Base-by-base conservation (phyloP, 2,329 filamentous ascomycete genomes). In the Xylariaceae sp. region DNA sequence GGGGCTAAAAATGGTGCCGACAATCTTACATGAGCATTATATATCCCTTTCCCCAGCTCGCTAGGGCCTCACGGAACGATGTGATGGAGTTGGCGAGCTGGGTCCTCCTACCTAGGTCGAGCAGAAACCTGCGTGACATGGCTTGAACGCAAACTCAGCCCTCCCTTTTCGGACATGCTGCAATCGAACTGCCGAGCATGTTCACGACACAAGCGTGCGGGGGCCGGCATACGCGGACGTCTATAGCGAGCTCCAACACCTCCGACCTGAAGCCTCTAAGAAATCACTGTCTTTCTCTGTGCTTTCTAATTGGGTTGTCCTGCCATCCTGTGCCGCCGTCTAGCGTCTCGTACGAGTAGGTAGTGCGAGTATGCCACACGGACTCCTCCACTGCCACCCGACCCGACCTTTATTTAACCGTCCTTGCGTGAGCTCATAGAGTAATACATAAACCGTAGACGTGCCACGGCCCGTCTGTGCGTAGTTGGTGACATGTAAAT, bases 341-440 rank as follows among this genome's bases (percentile, higher is more conserved):
- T 13, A 39, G 13, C 13, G 13, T 14, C 13, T 39, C 5, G 36
- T 39, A 39, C 13, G 36, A 14, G 36, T 39, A 39, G 36, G 36
- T 13, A 13, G 22, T 41, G 31, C 31, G 12, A 38, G 4, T 19
- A 10, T 31, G 22, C 33, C 31, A 43, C 39, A 51, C 63, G 64
- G 64, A 66, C 61, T 65, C 57, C 63, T 64, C 64, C 64, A 65
- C 58, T 28, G 22, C 4, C 45, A 41, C 41, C 48, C 45, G 39
- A 47, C 51, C 63, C 60, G 55, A 51, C 43, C 54, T 51, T 7
- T 53, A 54, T 57, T 53, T 54, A 58, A 48, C 53, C 49, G 45
- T 17, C 9, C 22, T 58, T 53, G 51, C 55, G 56, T 43, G 36
- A 17, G 22, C 14, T 38, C 45, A 38, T 46, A n/a, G 43, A 2